Percentiles rank a stretch among this genome's conserved stretches.
Conservation (phyloP, 169 alveolate genomes). For the Cryptosporidium meleagridis region DNA sequence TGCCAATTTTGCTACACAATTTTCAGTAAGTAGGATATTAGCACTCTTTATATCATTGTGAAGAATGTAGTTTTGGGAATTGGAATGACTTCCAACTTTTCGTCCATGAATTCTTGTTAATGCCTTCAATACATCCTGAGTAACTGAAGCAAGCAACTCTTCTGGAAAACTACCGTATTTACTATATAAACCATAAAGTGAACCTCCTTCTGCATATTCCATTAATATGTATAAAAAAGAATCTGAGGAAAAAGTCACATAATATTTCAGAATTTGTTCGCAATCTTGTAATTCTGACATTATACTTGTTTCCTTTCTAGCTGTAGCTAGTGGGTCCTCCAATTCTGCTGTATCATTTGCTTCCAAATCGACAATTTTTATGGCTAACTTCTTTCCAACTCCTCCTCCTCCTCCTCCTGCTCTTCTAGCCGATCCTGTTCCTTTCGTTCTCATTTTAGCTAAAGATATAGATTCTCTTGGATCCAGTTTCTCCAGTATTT, state of each 20-base stretch:
- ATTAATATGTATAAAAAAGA: slow-evolving; percentile 58
- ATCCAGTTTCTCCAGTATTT: slow-evolving; percentile 5
- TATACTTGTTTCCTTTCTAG: slow-evolving; percentile 37
- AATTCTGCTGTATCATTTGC: background rate
- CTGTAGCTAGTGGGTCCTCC: slow-evolving; percentile 31
- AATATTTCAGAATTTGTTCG: slow-evolving; percentile 24
- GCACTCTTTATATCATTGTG: slow-evolving; percentile 93
- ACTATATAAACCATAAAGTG: slow-evolving; percentile 73
- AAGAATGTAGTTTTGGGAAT: slow-evolving; percentile 75
- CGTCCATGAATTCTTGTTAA: slow-evolving; percentile 71
- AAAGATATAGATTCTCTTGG: background rate
- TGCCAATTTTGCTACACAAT: slow-evolving; percentile 87
- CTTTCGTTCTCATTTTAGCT: no score
- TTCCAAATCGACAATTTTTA: slow-evolving; percentile 48
- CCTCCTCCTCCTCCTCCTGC: background rate
- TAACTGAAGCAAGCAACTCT: slow-evolving; percentile 75
- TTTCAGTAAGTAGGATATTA: slow-evolving; percentile 83
- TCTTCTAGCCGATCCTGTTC: background rate
- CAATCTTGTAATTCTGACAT: slow-evolving; percentile 73
- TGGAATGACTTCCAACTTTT: background rate
- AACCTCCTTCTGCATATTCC: slow-evolving; percentile 80
- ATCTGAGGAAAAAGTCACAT: slow-evolving; percentile 52
- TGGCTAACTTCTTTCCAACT: background rate
- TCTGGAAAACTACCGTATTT: slow-evolving; percentile 80
- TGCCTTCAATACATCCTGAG: slow-evolving; percentile 71